Evolutionary conservation across 331 rosid genomes (phyloP), one percentile per base, ranked within the genome.

Genomic region (Pyrus hybrid): DNA sequence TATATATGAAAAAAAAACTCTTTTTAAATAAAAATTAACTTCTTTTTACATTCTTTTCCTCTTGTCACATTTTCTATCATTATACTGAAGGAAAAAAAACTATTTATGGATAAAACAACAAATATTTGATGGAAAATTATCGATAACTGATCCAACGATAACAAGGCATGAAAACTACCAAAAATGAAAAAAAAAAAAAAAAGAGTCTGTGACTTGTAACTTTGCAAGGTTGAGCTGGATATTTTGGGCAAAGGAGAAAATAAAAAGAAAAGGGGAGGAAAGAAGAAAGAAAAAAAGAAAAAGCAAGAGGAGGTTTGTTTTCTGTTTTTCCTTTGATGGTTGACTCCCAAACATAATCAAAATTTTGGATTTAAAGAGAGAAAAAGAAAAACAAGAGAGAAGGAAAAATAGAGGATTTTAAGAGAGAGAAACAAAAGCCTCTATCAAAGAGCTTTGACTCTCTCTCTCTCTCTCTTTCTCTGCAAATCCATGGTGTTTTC

Each of bases 401-500:
- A 47, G 56, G 49, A 67, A 74, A 41, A 41, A 41, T 10, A 41
- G 5, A 29, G 72, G 63, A 41, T 81, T 41, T 33, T 41, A 10
- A 45, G 82, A 72, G 82, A 76, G 74, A 77, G 68, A 53, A 67
- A 73, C 51, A 71, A 64, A 56, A 22, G 78, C 65, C 77, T 78
- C 78, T 78, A 75, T 32, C 58, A 43, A 60, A 54, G 75, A 45
- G 70, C 72, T 73, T 76, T 79, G 82, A 82, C 80, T 81, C 80
- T 77, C 74, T 77, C 69, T 35, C 28, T 26, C 41, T 33, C 3
- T 35, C 75, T 81, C 82, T 77, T 60, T 77, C 69, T 77, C 64
- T 61, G 32, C 11, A 43, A 63, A 76, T 80, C 73, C 80, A 70
- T 70, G 72, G 62, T 23, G 14, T 58, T 61, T 79, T 73, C 82